A percentile compares a stretch with the other conserved stretches of the same genome.
Evolutionary conservation across 176 grass and related monocot genomes (phyloP).

Genomic region (Paspalum notatum): DNA sequence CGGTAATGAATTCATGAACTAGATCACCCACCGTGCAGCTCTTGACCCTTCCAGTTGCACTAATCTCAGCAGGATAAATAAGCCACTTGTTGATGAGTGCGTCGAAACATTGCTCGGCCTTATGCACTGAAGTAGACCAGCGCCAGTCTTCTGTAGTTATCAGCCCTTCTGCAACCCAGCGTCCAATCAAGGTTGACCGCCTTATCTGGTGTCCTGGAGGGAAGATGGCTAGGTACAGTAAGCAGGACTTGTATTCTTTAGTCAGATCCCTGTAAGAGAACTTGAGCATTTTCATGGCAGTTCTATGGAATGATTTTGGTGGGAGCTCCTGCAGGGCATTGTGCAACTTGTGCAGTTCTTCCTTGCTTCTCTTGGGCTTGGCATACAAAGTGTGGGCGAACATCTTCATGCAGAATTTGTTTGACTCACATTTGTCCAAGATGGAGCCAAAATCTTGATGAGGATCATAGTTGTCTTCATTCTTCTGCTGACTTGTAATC

Average conservation of each 20-base stretch:
- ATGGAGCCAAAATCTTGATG: background rate
- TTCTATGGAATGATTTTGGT: background rate
- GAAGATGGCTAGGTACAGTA: constrained; percentile 38
- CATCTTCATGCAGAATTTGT: constrained; percentile 37
- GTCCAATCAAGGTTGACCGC: constrained; percentile 28
- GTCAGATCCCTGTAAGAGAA: constrained; percentile 3
- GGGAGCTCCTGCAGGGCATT: background rate
- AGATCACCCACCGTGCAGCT: constrained; percentile 4
- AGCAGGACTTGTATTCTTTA: constrained; percentile 14
- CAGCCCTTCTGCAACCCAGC: constrained; percentile 13
- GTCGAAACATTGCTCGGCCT: constrained; percentile 11
- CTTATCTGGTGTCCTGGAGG: background rate
- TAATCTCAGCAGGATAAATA: background rate
- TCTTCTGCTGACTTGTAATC: background rate
- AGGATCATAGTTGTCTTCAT: too few relatives aligned
- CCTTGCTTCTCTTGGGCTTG: constrained; percentile 18
- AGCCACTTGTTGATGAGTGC: background rate
- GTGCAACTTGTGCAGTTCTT: constrained; percentile 3
- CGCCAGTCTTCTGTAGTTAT: constrained; percentile 19
- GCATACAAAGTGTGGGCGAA: constrained; percentile 13
- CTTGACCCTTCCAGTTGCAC: constrained; percentile 14
- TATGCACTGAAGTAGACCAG: background rate
- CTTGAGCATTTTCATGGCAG: background rate
- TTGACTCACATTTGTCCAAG: background rate
- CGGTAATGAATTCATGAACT: constrained; percentile 24